phyloP scores from a whole-genome alignment of 225 moss, liverwort and hornwort species.

The Physcomitrellopsis africana region DNA sequence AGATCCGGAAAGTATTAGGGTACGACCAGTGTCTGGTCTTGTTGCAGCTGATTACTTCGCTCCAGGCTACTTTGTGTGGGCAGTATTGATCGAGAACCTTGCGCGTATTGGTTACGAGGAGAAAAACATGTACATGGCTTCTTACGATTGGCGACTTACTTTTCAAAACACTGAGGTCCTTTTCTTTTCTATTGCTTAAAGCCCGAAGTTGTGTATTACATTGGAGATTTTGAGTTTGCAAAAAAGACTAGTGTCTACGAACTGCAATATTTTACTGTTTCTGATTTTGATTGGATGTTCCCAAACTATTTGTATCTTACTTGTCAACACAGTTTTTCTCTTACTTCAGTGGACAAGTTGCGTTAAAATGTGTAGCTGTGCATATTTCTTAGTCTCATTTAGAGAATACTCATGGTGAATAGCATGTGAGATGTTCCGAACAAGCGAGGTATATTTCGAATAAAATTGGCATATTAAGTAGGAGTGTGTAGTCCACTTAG shows the following conservation, averaged over 20 bases:
- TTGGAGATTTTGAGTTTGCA: neutral
- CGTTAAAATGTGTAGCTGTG: constrained; percentile 8
- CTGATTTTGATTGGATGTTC: neutral
- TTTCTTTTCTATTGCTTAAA: constrained; percentile 2
- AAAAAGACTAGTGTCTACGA: neutral
- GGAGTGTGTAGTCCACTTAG: no score
- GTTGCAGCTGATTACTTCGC: constrained; percentile 71
- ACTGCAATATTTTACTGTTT: neutral
- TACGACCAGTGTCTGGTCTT: constrained; percentile 65
- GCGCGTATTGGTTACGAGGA: constrained; percentile 62
- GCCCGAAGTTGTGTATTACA: neutral
- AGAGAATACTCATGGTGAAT: no score
- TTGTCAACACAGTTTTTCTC: neutral
- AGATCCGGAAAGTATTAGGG: constrained; percentile 63
- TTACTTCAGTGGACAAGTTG: neutral
- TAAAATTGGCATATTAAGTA: no score
- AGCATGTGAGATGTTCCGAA: no score
- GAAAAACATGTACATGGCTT: constrained; percentile 60
- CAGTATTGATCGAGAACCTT: constrained; percentile 62
- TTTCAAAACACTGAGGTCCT: constrained; percentile 67
- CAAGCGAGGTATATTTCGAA: no score
- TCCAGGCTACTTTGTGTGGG: constrained; percentile 70
- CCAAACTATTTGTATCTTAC: neutral
- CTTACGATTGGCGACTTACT: constrained; percentile 69
- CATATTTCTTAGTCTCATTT: neutral